Evolutionary conservation across 495 filamentous ascomycete genomes (phyloP).

Genomic region (Neurospora sublineolata): DNA sequence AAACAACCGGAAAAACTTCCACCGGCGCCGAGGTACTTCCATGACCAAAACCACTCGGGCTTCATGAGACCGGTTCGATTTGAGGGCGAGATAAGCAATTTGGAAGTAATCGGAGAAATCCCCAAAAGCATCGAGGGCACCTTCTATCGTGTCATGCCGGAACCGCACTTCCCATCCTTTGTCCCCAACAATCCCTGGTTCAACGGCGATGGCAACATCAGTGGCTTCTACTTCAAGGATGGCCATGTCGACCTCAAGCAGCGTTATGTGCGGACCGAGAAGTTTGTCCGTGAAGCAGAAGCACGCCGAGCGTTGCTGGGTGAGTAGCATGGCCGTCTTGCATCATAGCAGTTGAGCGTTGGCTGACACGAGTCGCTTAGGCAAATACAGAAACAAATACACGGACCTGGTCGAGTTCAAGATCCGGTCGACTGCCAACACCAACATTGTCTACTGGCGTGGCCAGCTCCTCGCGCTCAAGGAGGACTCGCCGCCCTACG

Average conservation of each 20-base stretch:
- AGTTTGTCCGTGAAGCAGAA: slow-evolving; percentile 29
- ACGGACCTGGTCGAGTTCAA: slow-evolving; percentile 36
- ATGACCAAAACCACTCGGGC: background rate
- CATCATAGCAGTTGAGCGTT: background rate
- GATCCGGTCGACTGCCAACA: slow-evolving; percentile 36
- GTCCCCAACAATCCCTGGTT: slow-evolving; percentile 8
- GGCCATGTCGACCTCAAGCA: slow-evolving; percentile 36
- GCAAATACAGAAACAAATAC: slow-evolving; percentile 40
- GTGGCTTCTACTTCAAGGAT: slow-evolving; percentile 37
- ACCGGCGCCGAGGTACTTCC: background rate
- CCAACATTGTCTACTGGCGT: slow-evolving; percentile 38
- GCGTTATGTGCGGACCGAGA: slow-evolving; percentile 38
- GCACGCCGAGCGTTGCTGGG: slow-evolving; percentile 29
- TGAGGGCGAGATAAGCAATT: slow-evolving; percentile 25
- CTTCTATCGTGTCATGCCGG: slow-evolving; percentile 30
- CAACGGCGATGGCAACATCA: slow-evolving; percentile 24
- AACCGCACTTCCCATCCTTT: slow-evolving; percentile 13
- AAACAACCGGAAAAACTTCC: background rate
- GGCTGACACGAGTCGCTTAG: background rate
- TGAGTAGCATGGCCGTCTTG: background rate
- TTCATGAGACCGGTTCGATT: slow-evolving; percentile 10
- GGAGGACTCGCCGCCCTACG: slow-evolving; percentile 39
- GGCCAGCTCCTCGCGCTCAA: slow-evolving; percentile 38
- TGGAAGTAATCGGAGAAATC: slow-evolving; percentile 24
- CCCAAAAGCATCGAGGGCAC: slow-evolving; percentile 29